Percentiles rank a stretch among this genome's conserved stretches.
phyloP scores from a whole-genome alignment of 2,329 filamentous ascomycete genomes.

The Cryphonectria naterciae region DNA sequence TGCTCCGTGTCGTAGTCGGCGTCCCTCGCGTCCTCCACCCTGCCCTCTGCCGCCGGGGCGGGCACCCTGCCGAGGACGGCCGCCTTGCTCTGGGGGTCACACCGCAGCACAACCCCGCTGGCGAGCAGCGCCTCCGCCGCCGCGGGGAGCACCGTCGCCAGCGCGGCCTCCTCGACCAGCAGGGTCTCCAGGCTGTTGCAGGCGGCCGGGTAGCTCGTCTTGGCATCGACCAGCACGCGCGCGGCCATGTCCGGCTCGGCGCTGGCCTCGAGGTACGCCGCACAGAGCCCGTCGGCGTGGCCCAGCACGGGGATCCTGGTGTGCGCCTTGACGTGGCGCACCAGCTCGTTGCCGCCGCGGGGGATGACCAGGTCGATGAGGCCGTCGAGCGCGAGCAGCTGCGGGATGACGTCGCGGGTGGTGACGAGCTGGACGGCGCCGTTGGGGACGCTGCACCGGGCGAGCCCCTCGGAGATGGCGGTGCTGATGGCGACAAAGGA shows the following conservation, averaged over 20 bases:
- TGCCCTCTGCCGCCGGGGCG: slow-evolving; percentile 36
- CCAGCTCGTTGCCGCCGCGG: slow-evolving; percentile 85
- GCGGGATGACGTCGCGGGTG: slow-evolving; percentile 85
- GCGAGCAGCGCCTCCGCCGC: slow-evolving; percentile 75
- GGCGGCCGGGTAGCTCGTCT: slow-evolving; percentile 91
- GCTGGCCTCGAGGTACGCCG: slow-evolving; percentile 80
- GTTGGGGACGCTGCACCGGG: slow-evolving; percentile 75
- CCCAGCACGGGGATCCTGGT: slow-evolving; percentile 96
- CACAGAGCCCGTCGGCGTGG: slow-evolving; percentile 92
- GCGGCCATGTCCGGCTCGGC: slow-evolving; percentile 74
- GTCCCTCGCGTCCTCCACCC: slow-evolving; percentile 67
- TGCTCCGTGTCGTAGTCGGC: slow-evolving; percentile 89
- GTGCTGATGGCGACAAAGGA: slow-evolving; percentile 92
- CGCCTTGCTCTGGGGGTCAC: slow-evolving; percentile 71
- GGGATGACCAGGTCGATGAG: slow-evolving; percentile 96
- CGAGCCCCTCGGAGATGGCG: slow-evolving; percentile 79
- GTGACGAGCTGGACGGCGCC: slow-evolving; percentile 91
- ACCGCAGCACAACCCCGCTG: slow-evolving; percentile 81
- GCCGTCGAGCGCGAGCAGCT: slow-evolving; percentile 82
- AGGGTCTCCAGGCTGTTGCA: slow-evolving; percentile 96
- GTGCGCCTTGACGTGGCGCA: slow-evolving; percentile 84
- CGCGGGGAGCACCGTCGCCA: slow-evolving; percentile 68
- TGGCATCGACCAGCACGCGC: slow-evolving; percentile 84
- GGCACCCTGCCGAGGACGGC: slow-evolving; percentile 58
- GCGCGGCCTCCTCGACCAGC: slow-evolving; percentile 75